Conservation (phyloP, 768 basidiomycete species). For the Pholiota conissans region DNA sequence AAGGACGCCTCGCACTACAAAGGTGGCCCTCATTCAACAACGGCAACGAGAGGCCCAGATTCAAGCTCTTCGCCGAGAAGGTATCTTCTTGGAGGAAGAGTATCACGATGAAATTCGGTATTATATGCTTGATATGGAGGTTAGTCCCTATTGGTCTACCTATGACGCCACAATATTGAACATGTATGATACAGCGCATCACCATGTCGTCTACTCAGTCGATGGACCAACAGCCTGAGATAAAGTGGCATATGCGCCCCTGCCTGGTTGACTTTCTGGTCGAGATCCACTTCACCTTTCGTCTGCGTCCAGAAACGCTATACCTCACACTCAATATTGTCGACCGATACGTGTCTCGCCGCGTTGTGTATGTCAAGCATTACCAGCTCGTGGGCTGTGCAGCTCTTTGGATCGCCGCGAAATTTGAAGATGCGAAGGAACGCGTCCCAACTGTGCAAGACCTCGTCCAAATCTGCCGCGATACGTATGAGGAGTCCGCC, state of each 20-base stretch:
- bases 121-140: slow-evolving; percentile 99
- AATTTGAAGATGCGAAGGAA: slow-evolving; percentile 99
- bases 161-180: slow-evolving; percentile 16
- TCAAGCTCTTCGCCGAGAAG: slow-evolving; percentile 66
- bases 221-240: slow-evolving; percentile 99
- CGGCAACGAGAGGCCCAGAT: slow-evolving; percentile 72
- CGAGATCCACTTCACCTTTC: slow-evolving; percentile 97
- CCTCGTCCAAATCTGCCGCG: slow-evolving; percentile 91
- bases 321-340: slow-evolving; percentile 99
- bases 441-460: slow-evolving; percentile 96
- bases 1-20: slow-evolving; percentile 68
- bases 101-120: slow-evolving; percentile 89
- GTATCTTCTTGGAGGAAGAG: slow-evolving; percentile 88
- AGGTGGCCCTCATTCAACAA: slow-evolving; percentile 58
- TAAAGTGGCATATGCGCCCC: slow-evolving; percentile 99
- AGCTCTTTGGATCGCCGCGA: slow-evolving; percentile 98
- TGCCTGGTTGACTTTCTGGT: slow-evolving; percentile 98
- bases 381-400: slow-evolving; percentile 99
- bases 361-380: slow-evolving; percentile 98
- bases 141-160: slow-evolving; percentile 40
- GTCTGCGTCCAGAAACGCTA: slow-evolving; percentile 96
- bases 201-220: slow-evolving; percentile 93
- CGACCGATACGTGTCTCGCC: slow-evolving; percentile 98
- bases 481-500: slow-evolving; percentile 95
- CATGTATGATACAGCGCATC: slow-evolving; percentile 47